Base-by-base conservation (phyloP, 2,329 filamentous ascomycete species). In the Keithomyces neogunnii region DNA sequence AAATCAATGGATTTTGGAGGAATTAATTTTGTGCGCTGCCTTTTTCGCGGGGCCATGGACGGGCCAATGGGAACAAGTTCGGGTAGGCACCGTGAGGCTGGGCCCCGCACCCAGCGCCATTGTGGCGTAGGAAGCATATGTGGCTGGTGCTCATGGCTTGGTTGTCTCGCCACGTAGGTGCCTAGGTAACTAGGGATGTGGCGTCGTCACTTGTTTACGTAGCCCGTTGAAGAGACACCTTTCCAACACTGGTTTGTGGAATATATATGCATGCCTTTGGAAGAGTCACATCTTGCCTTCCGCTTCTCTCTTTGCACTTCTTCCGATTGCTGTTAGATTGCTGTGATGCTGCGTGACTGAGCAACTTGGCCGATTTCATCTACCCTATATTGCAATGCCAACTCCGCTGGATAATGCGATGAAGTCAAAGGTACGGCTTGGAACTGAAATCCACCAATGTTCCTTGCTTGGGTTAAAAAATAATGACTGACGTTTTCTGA, bases 361-460 rank as follows among this genome's bases (percentile, higher is more conserved):
- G 19, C 19, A 5, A n/a, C 39, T 33, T 38, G 10, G 7, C 44
- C 33, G n/a, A 29, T 7, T 5, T 32, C 32, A 32, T 6, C 48
- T 53, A 50, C 51, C 47, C 53, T 33, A 10, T 10, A 50, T 32
- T 58, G 77, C 63, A 7, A 88, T 88, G 85, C 82, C 84, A 47
- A 89, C 85, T 52, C 75, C 77, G 32, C 66, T 89, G 3, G 86
- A 89, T 63, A 80, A 76, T 65, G 82, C 80, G 8, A 71, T 89
- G 70, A 84, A 77, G 60, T 88, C 85, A 50, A 85, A 84, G 73
- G 85, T 86, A 70, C 52, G 69, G 19, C 4, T 11, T 19, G 19
- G 19, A 19, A 19, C 19, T 19, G 19, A 19, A 19, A 19, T 19
- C 19, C 19, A 19, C 19, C 19, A 19, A 19, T 19, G 19, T 19